These are phyloP conservation scores for Vigna angularis DNA, from an alignment of 306 rosid species.

Conservation along the genomic window DNA sequence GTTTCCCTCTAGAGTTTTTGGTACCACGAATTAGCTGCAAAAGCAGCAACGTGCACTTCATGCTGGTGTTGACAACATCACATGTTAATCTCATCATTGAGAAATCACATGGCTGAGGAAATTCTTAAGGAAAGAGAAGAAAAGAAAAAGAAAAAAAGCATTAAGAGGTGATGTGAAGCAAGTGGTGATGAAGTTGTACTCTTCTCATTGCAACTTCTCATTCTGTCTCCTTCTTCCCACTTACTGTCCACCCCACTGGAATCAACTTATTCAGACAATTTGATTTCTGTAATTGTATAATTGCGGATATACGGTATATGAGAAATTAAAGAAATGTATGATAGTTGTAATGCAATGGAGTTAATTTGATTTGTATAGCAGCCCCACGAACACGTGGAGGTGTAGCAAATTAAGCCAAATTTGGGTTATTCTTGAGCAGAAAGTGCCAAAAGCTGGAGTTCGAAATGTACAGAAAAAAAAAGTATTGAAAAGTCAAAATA, in stretches of 20 bases:
- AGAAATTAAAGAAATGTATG: not conserved
- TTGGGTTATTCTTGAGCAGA: conserved; percentile 43
- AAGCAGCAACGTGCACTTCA: conserved; percentile 51
- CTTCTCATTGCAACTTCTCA: conserved; percentile 36
- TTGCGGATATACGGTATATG: not conserved
- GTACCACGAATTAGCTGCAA: conserved; percentile 26
- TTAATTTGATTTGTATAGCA: conserved; percentile 8
- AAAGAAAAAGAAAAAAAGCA: not conserved
- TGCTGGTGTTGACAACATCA: conserved; percentile 45
- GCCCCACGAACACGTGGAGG: conserved; percentile 40
- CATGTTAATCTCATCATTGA: conserved; percentile 57
- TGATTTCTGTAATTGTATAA: not conserved
- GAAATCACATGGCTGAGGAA: conserved; percentile 49
- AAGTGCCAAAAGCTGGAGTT: conserved; percentile 48
- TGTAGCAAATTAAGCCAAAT: conserved; percentile 32
- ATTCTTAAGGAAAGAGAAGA: not conserved
- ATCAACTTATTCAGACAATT: conserved; percentile 17
- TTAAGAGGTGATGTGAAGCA: conserved; percentile 18
- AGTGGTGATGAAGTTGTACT: conserved; percentile 29
- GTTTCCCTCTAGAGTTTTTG: conserved; percentile 7
- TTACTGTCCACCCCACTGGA: not conserved
- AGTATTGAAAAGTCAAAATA: conserved; percentile 39
- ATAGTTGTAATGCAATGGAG: not conserved
- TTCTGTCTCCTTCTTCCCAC: conserved; percentile 39
- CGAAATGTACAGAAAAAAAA: conserved; percentile 29